Base-by-base conservation (phyloP, 495 filamentous ascomycete species). In the Aspergillus asperescens region DNA sequence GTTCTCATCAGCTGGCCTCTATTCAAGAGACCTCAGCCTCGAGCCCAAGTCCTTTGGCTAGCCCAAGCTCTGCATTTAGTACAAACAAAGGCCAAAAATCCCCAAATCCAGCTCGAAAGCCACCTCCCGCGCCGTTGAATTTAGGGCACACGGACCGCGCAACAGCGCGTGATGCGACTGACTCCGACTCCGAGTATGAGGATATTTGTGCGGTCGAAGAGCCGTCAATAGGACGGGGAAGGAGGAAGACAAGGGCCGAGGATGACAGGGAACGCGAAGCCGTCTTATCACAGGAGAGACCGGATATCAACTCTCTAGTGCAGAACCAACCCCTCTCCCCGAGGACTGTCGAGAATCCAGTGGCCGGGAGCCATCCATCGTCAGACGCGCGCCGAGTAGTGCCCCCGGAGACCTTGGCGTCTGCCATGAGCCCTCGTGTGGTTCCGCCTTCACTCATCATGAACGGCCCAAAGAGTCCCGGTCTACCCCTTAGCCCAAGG, bases 401-500 rank as follows among this genome's bases (percentile, higher is more conserved):
- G 7, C 63, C 66, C 16, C 60, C 59, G 23, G 66, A 63, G 8
- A 68, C 75, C 28, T 28, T 73, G 32, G 67, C 70, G 4, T 62
- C 67, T 15, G 55, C 76, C 18, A 50, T 76, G 28, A 69, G 57
- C 51, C 65, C 71, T 35, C 59, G 63, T 5, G 40, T 62, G 24
- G 55, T 55, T 22, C 34, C 50, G 28, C 41, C 56, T 3, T 54
- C 65, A 31, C 35, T 62, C 0, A 57, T 67, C 15, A 64, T 78
- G 22, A 71, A 83, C 23, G 73, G 83, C 29, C 73, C 90, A 25
- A 77, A 90, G 72, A 95, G 88, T 52, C 89, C 92, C 18, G 93
- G 93, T 20, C 72, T 98, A 41, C 93, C 93, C 1, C 69, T 86
- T 24, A 97, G 94, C 62, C 93, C 93, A 20, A 79, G 92, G 46